A percentile compares a stretch with the other conserved stretches of the same genome.
phyloP scores from a whole-genome alignment of 2,329 filamentous ascomycete species.

The Elsinoe arachidis region DNA sequence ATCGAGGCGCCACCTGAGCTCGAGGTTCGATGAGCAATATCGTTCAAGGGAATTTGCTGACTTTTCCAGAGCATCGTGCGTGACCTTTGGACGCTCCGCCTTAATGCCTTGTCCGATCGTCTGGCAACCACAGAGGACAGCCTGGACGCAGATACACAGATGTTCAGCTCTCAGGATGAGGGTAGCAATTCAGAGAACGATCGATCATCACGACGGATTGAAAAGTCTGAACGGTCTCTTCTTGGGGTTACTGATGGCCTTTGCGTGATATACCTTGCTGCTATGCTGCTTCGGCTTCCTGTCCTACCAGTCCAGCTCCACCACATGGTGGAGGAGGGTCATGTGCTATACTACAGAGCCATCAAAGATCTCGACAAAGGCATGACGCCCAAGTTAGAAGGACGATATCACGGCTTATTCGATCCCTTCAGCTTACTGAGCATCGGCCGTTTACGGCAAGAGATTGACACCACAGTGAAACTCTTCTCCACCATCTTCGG shows the following conservation, averaged over 20 bases:
- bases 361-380: conserved; percentile 49
- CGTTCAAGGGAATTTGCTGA: not conserved
- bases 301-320: conserved; percentile 65
- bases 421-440: conserved; percentile 43
- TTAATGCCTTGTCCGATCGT: conserved; percentile 47
- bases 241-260: conserved; percentile 69
- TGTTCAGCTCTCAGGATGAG: conserved; percentile 49
- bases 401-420: conserved; percentile 51
- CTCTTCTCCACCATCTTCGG: conserved; percentile 61
- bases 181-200: conserved; percentile 33
- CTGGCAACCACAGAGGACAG: conserved; percentile 26
- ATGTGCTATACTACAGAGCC: conserved; percentile 64
- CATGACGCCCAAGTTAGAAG: conserved; percentile 57
- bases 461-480: conserved; percentile 52
- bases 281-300: conserved; percentile 65
- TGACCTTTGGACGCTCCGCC: conserved; percentile 76
- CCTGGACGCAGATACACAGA: conserved; percentile 33
- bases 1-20: conserved; percentile 63
- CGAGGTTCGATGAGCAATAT: conserved; percentile 43
- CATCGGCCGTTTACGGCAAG: conserved; percentile 53
- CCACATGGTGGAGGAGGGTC: conserved; percentile 56
- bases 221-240: conserved; percentile 39
- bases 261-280: conserved; percentile 70
- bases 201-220: conserved; percentile 37
- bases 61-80: conserved; percentile 51